Base-by-base conservation (phyloP, 495 filamentous ascomycete genomes). In the Penicillium ucsense region DNA sequence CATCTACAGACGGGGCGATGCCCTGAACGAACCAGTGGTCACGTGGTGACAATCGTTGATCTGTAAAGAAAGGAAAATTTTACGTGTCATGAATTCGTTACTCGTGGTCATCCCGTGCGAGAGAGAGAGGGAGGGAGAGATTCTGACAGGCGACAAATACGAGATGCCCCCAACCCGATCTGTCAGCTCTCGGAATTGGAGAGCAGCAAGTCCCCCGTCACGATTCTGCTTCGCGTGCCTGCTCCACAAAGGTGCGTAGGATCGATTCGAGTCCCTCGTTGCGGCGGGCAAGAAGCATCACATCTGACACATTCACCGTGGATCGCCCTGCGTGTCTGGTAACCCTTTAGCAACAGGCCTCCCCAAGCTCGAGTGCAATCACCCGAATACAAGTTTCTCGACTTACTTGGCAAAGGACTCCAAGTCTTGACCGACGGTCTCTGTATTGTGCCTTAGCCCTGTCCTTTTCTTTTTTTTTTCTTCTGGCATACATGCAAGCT, bases 221-320 rank as follows among this genome's bases (percentile, higher is more conserved):
- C 11, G 53, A 54, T 2, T 33, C 51, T 29, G 62, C 53, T 10
- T 59, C 49, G 27, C 56, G 67, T 50, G 78, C 73, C 48, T 75
- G 72, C 41, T 86, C 84, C 6, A 88, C 63, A 53, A 78, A 83
- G 34, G 78, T 77, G 51, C 74, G 79, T 50, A 94, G 73, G 12
- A 92, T 77, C n/a, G 68, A 72, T 47, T 84, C 79, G 30, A 98
- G 66, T 4, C 85, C 91, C 32, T 89, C 84, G 56, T 96, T 98
- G 43, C 92, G 77, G 43, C 92, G 73, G 32, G 86, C 78, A 10
- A 98, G 78, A 12, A 98, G 73, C 56, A 97, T 71, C 35, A 96
- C 92, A 59, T 98, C 92, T 32, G 87, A 83, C 0, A 84, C 82
- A 20, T 82, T 85, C 52, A 98, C 75, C 0, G 83, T 89, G 8